Conservation (phyloP, 2,329 filamentous ascomycete genomes). For the Claviceps sp. region DNA sequence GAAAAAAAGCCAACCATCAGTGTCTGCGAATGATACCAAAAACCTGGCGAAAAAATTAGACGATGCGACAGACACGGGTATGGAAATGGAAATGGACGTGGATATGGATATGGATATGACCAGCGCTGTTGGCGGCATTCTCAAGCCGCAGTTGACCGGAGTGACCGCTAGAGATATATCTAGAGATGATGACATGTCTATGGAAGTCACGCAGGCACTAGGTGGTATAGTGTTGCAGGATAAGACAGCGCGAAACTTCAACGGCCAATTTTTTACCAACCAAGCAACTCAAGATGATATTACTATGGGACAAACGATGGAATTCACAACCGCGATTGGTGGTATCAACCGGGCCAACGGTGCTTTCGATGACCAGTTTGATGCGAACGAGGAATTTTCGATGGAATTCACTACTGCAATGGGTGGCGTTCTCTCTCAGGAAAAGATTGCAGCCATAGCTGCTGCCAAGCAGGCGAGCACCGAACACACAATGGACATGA, state of each 20-base stretch:
- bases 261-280: neutral
- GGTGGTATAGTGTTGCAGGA: conserved; percentile 57
- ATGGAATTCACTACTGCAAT: conserved; percentile 65
- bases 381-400: conserved; percentile 55
- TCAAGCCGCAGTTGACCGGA: conserved; percentile 30
- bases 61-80: conserved; percentile 18
- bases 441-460: conserved; percentile 13
- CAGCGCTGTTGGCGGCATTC: conserved; percentile 39
- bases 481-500: conserved; percentile 40
- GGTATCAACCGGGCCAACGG: conserved; percentile 38
- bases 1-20: conserved; percentile 26
- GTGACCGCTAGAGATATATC: conserved; percentile 20
- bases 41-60: conserved; percentile 20
- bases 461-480: conserved; percentile 13
- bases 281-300: conserved; percentile 16
- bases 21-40: conserved; percentile 10
- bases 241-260: conserved; percentile 2
- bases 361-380: conserved; percentile 21
- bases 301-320: conserved; percentile 45
- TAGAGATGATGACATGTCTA: conserved; percentile 62
- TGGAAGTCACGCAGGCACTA: conserved; percentile 81
- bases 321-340: conserved; percentile 68
- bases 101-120: conserved; percentile 40
- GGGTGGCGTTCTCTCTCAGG: conserved; percentile 35
- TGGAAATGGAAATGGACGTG: conserved; percentile 23